phyloP scores from a whole-genome alignment of 768 basidiomycete species.

The Pleurotus pulmonarius region DNA sequence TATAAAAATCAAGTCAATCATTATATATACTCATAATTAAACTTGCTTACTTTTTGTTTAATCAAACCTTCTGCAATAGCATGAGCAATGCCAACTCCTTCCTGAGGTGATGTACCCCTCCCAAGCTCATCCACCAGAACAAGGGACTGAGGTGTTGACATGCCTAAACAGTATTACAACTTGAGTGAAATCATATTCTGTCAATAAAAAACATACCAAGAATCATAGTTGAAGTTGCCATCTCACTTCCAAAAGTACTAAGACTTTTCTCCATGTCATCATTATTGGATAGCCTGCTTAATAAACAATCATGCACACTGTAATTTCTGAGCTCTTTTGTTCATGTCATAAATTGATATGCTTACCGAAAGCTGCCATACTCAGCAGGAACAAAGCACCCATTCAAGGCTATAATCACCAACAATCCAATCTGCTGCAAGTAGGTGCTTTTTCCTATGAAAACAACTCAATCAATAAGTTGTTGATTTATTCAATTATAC shows the following conservation, averaged over 20 bases:
- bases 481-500: not conserved
- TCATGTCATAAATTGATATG: not conserved
- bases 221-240: slow-evolving; percentile 91
- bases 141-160: slow-evolving; percentile 68
- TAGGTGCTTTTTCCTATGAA: slow-evolving; percentile 88
- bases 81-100: slow-evolving; percentile 79
- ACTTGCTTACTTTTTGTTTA: slow-evolving; percentile 52
- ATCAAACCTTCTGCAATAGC: slow-evolving; percentile 82
- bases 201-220: slow-evolving; percentile 43
- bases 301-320: slow-evolving; percentile 78
- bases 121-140: slow-evolving; percentile 92
- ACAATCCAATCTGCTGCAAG: slow-evolving; percentile 79
- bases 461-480: not conserved
- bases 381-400: slow-evolving; percentile 92
- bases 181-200: not conserved
- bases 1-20: slow-evolving; percentile 22
- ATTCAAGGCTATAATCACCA: slow-evolving; percentile 84
- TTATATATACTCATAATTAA: not conserved
- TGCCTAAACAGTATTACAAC: slow-evolving; percentile 36
- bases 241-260: slow-evolving; percentile 95
- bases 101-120: slow-evolving; percentile 82
- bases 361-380: slow-evolving; percentile 83
- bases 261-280: slow-evolving; percentile 87
- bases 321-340: not conserved
- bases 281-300: slow-evolving; percentile 90